Base-by-base conservation (phyloP, 2,329 filamentous ascomycete genomes). In the Penicillium sp. region DNA sequence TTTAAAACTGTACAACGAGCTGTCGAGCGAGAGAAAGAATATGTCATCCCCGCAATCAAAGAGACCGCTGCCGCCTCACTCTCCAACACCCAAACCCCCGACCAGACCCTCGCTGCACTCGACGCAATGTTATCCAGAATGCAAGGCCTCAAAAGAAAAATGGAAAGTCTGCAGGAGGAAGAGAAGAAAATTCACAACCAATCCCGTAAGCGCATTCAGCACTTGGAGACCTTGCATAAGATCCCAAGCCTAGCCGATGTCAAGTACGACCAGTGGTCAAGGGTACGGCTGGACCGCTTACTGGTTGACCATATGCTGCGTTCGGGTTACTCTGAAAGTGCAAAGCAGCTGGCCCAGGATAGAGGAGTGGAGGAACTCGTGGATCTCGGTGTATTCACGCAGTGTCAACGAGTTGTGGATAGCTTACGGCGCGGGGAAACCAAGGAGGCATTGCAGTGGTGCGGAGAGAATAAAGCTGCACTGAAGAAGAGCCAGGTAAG, bases 301-400 rank as follows among this genome's bases (percentile, higher is more conserved):
- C 76, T 99, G 46, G 89, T 96, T n/a, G 94, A 99, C 71, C 96
- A 97, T 73, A 81, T 99, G 63, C 78, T 97, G 47, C 84, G 94
- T 9, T 87, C 88, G 58, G 93, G 93, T 4, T 96, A 93, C 69
- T 84, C 84, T 18, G 84, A 89, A 22, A 94, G 87, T 64, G 94
- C 94, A 2, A 81, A 80, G 47, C 83, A 86, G 57, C 78, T 99
- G 50, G 90, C 92, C 1, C 76, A 81, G 54, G 89, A 91, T 72
- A 89, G 89, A 66, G 81, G 80, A 1, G 91, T 97, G 60, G 82
- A 86, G 60, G 86, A 91, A 38, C 80, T 99, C 31, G 92, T 96
- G 4, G 94, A 97, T 73, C 82, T 96, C 2, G 87, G 92, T 49
- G 93, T 92, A 0, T 97, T 97, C 74, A 85, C 89, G 51, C 84